Base-by-base conservation (phyloP, 495 filamentous ascomycete genomes). In the Penicillium bovifimosum region DNA sequence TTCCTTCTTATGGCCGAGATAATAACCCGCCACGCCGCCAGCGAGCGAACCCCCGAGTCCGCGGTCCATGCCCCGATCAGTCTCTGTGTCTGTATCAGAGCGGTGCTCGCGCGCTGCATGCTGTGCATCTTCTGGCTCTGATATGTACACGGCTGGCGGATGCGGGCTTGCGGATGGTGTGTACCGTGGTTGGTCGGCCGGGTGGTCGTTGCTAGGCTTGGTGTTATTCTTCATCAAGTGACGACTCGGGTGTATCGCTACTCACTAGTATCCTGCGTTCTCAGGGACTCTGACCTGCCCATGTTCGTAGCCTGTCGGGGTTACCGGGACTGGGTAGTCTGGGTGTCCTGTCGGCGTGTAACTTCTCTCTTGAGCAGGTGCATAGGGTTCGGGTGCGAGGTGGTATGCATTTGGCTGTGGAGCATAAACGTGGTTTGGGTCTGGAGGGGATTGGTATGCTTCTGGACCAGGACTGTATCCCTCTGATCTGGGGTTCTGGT, bases 11-110 rank as follows among this genome's bases (percentile, higher is more conserved):
- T 74, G 69, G 1, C 76, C 77, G 0, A 73, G 53, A 48, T 68
- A 76, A 31, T 73, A 72, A 9, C 77, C 77, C 3, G 76, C 68
- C 26, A 71, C 66, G 34, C 76, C 77, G 20, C 77, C 77, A 28
- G 66, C 65, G 2, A 79, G 56, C 0, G 72, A 61, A 13, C 74
- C 67, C 13, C 64, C 68, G 0, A 80, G 51, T 10, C 72, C 72
- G 24, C 76, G 76, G 28, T 80, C 74, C 9, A 62, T 61, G 34
- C 64, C 71, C 40, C 58, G 36, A 31, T 64, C 61, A n/a, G 61
- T 56, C 14, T 54, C 56, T 14, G 50, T 52, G 10, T 61, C 54
- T 1, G 41, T 31, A 24, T 42, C 55, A 16, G 50, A 48, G 33
- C 52, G 52, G 11, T 46, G 41, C 2, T 50, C 41, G 43, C 57